These are phyloP conservation scores for Pistacia atlantica DNA, from an alignment of 345 rosid genomes.

Conservation along the genomic window DNA sequence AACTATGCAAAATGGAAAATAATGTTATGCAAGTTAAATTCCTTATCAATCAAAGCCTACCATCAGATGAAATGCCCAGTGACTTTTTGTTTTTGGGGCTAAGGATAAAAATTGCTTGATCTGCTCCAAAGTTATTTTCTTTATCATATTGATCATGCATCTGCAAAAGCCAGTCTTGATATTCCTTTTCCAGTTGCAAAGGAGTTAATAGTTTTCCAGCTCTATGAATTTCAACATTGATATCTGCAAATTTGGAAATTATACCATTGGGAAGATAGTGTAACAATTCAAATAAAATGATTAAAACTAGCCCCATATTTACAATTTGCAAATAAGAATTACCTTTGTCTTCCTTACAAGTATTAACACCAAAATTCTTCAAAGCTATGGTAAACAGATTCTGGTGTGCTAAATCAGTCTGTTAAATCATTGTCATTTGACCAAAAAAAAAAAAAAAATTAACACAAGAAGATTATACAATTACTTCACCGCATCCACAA, in stretches of 20 bases:
- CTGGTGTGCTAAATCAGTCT: conserved; percentile 71
- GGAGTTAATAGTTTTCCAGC: conserved; percentile 36
- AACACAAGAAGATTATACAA: too few relatives aligned
- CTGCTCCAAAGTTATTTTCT: conserved; percentile 60
- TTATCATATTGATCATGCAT: conserved; percentile 70
- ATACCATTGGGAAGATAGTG: background rate
- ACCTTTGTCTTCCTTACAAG: conserved; percentile 51
- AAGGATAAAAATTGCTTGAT: conserved; percentile 48
- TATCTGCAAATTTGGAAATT: conserved; percentile 36
- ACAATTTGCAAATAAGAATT: background rate
- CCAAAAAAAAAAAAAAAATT: background rate
- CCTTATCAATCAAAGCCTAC: conserved; percentile 35
- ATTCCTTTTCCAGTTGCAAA: conserved; percentile 54
- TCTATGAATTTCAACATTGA: conserved; percentile 39
- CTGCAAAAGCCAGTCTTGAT: conserved; percentile 62
- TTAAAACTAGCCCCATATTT: background rate
- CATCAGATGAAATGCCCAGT: conserved; percentile 59
- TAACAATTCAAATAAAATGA: background rate
- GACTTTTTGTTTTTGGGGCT: conserved; percentile 46
- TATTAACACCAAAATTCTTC: conserved; percentile 51
- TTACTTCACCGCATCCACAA: too few relatives aligned
- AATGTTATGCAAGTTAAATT: background rate
- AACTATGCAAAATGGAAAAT: background rate
- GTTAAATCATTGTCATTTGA: conserved; percentile 18
- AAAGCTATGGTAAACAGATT: conserved; percentile 58